Percentiles rank a stretch among this genome's conserved stretches.
These are phyloP conservation scores for Parsonsia alboflavescens DNA, from an alignment of 257 asterid genomes.

Conservation along the genomic window DNA sequence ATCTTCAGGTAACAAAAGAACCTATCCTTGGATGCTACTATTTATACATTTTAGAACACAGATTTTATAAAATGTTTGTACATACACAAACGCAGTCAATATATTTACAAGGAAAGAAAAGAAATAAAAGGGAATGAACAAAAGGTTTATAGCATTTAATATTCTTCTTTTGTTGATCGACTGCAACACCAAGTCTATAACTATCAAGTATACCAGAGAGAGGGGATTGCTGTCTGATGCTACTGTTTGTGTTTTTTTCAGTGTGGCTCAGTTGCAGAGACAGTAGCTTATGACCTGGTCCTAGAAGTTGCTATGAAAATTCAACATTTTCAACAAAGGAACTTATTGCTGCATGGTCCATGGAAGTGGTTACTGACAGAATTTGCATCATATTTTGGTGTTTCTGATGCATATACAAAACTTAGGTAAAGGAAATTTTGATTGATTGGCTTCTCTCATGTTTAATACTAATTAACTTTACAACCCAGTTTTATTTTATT, in stretches of 20 bases:
- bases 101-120: neutral
- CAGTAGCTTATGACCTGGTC: constrained; percentile 51
- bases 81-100: neutral
- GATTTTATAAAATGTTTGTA: neutral
- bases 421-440: constrained; percentile 28
- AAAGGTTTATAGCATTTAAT: neutral
- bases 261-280: constrained; percentile 57
- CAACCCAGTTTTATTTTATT: neutral
- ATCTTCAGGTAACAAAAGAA: neutral
- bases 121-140: neutral
- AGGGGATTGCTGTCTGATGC: constrained; percentile 18
- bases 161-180: neutral
- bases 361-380: constrained; percentile 54
- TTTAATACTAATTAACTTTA: constrained; percentile 9
- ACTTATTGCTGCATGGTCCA: constrained; percentile 40
- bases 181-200: neutral
- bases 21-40: neutral
- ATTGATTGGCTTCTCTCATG: neutral
- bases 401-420: constrained; percentile 51
- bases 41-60: neutral
- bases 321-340: constrained; percentile 41
- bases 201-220: neutral
- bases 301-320: constrained; percentile 51
- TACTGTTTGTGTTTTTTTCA: constrained; percentile 11
- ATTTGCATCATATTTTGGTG: constrained; percentile 48